phyloP scores from a whole-genome alignment of 208 protist genomes.

The Leishmania lainsoni region DNA sequence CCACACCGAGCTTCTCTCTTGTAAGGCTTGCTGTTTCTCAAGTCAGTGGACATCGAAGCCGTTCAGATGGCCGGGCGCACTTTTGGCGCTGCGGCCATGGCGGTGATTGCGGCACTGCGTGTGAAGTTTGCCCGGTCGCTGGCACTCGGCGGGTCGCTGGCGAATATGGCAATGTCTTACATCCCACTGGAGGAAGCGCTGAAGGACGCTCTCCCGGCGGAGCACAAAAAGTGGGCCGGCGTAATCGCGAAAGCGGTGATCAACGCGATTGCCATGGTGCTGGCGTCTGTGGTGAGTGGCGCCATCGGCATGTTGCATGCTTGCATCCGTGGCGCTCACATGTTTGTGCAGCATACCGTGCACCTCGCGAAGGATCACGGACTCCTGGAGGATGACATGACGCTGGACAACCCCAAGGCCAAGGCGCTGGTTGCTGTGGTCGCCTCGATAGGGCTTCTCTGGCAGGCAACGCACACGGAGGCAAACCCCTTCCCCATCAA shows the following conservation, averaged over 20 bases:
- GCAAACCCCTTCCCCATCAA: slow-evolving; percentile 80
- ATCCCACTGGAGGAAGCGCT: slow-evolving; percentile 48
- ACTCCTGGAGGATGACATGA: slow-evolving; percentile 48
- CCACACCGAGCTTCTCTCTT: slow-evolving; percentile 48
- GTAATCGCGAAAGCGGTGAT: slow-evolving; percentile 37
- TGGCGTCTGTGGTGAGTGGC: slow-evolving; percentile 41
- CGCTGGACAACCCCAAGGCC: slow-evolving; percentile 40
- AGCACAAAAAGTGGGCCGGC: slow-evolving; percentile 62
- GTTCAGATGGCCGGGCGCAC: slow-evolving; percentile 43
- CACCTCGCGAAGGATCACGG: slow-evolving; percentile 37
- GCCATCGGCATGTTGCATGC: slow-evolving; percentile 63
- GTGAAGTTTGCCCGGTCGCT: slow-evolving; percentile 56
- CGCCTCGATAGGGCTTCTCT: slow-evolving; percentile 69
- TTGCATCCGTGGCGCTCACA: slow-evolving; percentile 53
- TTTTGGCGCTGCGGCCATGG: slow-evolving; percentile 48
- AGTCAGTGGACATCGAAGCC: slow-evolving; percentile 60
- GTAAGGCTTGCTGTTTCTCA: slow-evolving; percentile 60
- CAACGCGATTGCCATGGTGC: slow-evolving; percentile 31
- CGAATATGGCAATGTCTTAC: slow-evolving; percentile 46
- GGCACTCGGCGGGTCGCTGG: slow-evolving; percentile 62
- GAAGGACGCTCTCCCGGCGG: slow-evolving; percentile 48
- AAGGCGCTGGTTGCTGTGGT: slow-evolving; percentile 52
- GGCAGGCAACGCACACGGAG: slow-evolving; percentile 57
- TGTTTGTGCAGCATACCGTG: slow-evolving; percentile 55
- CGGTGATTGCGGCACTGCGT: slow-evolving; percentile 67